A percentile compares a stretch with the other conserved stretches of the same genome.
These are phyloP conservation scores for Jamesozyma gamospora DNA, from an alignment of 805 yeast genomes.

Conservation along the genomic window DNA sequence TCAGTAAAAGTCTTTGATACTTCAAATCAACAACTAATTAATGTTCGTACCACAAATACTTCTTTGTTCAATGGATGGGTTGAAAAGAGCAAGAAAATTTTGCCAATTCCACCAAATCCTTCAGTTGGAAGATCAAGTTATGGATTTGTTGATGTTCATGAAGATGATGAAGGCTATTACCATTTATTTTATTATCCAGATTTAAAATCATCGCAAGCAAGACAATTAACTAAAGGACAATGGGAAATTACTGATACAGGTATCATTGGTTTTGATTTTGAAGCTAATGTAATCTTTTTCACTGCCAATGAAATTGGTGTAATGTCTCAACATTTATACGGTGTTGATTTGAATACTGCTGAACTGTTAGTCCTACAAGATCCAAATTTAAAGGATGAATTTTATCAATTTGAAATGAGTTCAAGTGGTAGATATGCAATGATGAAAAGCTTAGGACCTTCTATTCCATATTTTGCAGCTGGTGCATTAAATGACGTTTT, in stretches of 20 bases:
- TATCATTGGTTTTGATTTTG: slow-evolving; percentile 37
- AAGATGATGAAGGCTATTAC: slow-evolving; percentile 41
- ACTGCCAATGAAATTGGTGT: slow-evolving; percentile 37
- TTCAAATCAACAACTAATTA: slow-evolving; percentile 21
- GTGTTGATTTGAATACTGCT: slow-evolving; percentile 31
- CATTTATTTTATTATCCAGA: slow-evolving; percentile 55
- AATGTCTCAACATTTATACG: slow-evolving; percentile 51
- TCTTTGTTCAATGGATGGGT: slow-evolving; percentile 47
- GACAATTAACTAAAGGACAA: slow-evolving; percentile 36
- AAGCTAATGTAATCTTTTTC: slow-evolving; percentile 42
- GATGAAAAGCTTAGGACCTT: slow-evolving; percentile 21
- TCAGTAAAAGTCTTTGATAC: slow-evolving; percentile 40
- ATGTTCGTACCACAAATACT: slow-evolving; percentile 38
- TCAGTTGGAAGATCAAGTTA: slow-evolving; percentile 22
- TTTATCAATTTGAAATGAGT: slow-evolving; percentile 44
- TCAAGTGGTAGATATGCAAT: slow-evolving; percentile 41
- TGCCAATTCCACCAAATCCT: slow-evolving; percentile 31
- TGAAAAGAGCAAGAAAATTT: slow-evolving; percentile 38
- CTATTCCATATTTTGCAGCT: slow-evolving; percentile 11
- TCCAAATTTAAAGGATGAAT: slow-evolving; percentile 14
- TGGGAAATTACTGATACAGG: slow-evolving; percentile 46
- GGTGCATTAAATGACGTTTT: slow-evolving; percentile 15
- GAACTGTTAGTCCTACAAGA: slow-evolving; percentile 12
- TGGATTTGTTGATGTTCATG: slow-evolving; percentile 59
- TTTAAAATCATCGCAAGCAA: slow-evolving; percentile 33